Conservation (phyloP, 306 rosid genomes). For the Vicia villosa region DNA sequence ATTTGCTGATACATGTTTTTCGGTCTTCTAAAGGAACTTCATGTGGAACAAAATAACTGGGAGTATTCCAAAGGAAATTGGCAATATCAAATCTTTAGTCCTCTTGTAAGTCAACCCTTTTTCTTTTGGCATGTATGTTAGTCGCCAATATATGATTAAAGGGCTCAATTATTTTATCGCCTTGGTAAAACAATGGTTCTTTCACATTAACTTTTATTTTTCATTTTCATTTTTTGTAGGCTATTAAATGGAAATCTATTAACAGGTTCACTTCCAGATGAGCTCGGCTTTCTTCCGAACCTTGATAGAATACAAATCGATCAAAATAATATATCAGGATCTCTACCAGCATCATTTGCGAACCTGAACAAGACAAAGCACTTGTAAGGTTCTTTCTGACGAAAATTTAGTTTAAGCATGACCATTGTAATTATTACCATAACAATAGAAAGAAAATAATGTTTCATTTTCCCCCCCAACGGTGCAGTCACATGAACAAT, state of each 20-base stretch:
- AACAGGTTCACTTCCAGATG: conserved; percentile 78
- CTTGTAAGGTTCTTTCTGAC: conserved; percentile 68
- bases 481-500: conserved; percentile 96
- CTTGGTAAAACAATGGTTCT: background rate
- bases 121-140: conserved; percentile 13
- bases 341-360: conserved; percentile 74
- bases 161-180: conserved; percentile 15
- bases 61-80: conserved; percentile 81
- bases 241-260: conserved; percentile 81
- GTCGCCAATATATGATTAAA: conserved; percentile 21
- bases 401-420: conserved; percentile 23
- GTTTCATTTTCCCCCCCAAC: conserved; percentile 24
- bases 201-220: conserved; percentile 2
- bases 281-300: conserved; percentile 75
- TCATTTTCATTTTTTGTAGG: conserved; percentile 43
- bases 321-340: conserved; percentile 70
- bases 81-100: conserved; percentile 63
- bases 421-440: conserved; percentile 4
- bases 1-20: conserved; percentile 37
- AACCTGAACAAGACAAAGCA: conserved; percentile 59
- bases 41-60: conserved; percentile 91
- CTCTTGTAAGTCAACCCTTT: conserved; percentile 72
- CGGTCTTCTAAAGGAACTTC: conserved; percentile 65
- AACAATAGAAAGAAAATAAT: conserved; percentile 27
- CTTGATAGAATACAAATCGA: conserved; percentile 77